Conservation (phyloP, 805 yeast genomes). For the Metschnikowia gelsemii region DNA sequence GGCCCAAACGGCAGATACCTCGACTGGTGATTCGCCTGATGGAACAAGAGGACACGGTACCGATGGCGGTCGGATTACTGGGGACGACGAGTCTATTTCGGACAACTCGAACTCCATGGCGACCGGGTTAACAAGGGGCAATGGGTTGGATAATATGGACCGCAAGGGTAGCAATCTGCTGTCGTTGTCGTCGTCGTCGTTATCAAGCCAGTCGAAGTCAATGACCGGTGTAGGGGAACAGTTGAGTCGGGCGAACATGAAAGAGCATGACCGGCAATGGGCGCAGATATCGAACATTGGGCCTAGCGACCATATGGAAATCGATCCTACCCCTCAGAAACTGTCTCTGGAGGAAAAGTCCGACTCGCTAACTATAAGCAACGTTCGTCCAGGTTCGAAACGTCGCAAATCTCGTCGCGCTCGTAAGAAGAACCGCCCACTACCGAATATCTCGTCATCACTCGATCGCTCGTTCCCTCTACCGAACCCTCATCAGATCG, state of each 20-base stretch:
- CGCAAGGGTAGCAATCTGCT: slow-evolving; percentile 9
- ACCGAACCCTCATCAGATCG: slow-evolving; percentile 22
- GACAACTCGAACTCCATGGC: slow-evolving; percentile 11
- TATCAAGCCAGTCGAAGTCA: slow-evolving; percentile 1
- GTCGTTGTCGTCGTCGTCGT: slow-evolving; percentile 2
- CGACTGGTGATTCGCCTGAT: slow-evolving; percentile 12
- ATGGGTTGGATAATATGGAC: background rate
- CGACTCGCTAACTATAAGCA: slow-evolving; percentile 3
- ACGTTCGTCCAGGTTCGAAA: background rate
- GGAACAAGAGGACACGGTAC: slow-evolving; percentile 9
- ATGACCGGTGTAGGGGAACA: slow-evolving; percentile 12
- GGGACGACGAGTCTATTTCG: slow-evolving; percentile 12
- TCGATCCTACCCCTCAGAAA: slow-evolving; percentile 1
- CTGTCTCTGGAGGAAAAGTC: slow-evolving; percentile 10
- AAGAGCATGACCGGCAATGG: slow-evolving; percentile 21
- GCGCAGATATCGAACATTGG: slow-evolving; percentile 10
- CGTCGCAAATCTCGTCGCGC: slow-evolving; percentile 4
- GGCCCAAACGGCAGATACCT: slow-evolving; percentile 14
- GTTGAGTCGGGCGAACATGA: slow-evolving; percentile 21
- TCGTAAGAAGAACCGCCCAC: slow-evolving; percentile 8
- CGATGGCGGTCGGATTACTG: slow-evolving; percentile 7
- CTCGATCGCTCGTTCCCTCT: slow-evolving; percentile 21
- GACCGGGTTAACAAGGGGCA: slow-evolving; percentile 2
- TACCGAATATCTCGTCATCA: slow-evolving; percentile 17
- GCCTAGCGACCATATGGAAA: slow-evolving; percentile 2